Base-by-base conservation (phyloP, 768 basidiomycete species). In the Brasilioporus rufonigricans region DNA sequence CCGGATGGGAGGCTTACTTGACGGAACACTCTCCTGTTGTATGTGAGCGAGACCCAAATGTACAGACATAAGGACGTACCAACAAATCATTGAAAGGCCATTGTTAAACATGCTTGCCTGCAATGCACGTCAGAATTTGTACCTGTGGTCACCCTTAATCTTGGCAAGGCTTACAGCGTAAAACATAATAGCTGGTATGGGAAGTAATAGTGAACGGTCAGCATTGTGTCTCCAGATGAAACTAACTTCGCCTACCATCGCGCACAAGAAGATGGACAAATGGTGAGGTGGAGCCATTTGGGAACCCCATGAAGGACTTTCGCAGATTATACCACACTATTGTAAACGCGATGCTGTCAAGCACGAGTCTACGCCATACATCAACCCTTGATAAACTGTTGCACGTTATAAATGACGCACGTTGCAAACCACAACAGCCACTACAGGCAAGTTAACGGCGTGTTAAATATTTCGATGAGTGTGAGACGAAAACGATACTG, bases 371-470 rank as follows among this genome's bases (percentile, higher is more conserved):
- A 38, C 18, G 9, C n/a, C 23, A 16, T 31, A 35, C 16, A 21
- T 61, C 24, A 55, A 23, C 11, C 16, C 24, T 4, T 10, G 36
- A 33, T 13, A 32, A 29, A 24, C 11, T 1, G 11, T 6, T 7
- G 38, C 3, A 29, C 9, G n/a, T 13, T 5, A 21, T 13, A 27
- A n/a, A 38, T 14, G 16, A 26, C 57, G 5, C 44, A 59, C 60
- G 26, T 44, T 19, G 46, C 8, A 41, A 59, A 8, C 57, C 57
- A 61, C 23, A 53, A 16, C 9, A 53, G 10, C 59, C 59, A 61
- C 59, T 61, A 10, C 57, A 53, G 55, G 57, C 59, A n/a, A 29
- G 27, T 19, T 14, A 48, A 32, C 31, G 24, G 12, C 19, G 13
- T 8, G 29, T 59, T 40, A 55, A 45, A 49, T 10, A 4, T 38